Conservation (phyloP, 345 rosid species). For the Adansonia digitata region DNA sequence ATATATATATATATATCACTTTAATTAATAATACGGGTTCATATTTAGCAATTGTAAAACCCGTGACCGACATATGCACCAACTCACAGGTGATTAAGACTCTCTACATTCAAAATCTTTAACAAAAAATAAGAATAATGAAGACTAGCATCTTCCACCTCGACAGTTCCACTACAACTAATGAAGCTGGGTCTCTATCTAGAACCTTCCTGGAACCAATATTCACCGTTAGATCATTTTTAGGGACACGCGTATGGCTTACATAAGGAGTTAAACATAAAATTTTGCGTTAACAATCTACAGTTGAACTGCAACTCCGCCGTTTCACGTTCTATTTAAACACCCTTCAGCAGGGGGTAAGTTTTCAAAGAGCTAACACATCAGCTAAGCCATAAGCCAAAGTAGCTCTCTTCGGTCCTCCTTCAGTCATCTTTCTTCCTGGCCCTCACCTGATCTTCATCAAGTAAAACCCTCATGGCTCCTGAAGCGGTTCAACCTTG, state of each 20-base stretch:
- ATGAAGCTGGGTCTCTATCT: slow-evolving; percentile 5
- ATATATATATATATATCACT: too few species aligned
- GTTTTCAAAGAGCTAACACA: neutral
- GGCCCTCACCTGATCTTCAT: too few species aligned
- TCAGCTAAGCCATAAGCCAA: too few species aligned
- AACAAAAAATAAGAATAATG: too few species aligned
- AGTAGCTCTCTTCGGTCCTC: neutral
- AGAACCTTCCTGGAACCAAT: slow-evolving; percentile 33
- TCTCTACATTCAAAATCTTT: too few species aligned
- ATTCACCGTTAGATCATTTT: slow-evolving; percentile 34
- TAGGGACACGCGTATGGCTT: slow-evolving; percentile 25
- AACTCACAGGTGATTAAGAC: too few species aligned
- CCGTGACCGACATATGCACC: too few species aligned
- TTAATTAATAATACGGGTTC: too few species aligned
- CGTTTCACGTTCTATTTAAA: slow-evolving; percentile 23
- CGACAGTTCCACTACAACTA: too few species aligned
- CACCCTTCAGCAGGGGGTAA: neutral
- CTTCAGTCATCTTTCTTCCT: neutral
- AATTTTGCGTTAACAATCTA: neutral
- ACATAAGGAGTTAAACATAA: neutral
- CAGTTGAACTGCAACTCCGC: too few species aligned
- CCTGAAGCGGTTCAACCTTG: slow-evolving; percentile 42
- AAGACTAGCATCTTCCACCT: slow-evolving; percentile 18
- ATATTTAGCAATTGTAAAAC: too few species aligned
- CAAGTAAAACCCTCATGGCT: slow-evolving; percentile 34